Base-by-base conservation (phyloP, 2,329 filamentous ascomycete species). In the Claviceps fusiformis region DNA sequence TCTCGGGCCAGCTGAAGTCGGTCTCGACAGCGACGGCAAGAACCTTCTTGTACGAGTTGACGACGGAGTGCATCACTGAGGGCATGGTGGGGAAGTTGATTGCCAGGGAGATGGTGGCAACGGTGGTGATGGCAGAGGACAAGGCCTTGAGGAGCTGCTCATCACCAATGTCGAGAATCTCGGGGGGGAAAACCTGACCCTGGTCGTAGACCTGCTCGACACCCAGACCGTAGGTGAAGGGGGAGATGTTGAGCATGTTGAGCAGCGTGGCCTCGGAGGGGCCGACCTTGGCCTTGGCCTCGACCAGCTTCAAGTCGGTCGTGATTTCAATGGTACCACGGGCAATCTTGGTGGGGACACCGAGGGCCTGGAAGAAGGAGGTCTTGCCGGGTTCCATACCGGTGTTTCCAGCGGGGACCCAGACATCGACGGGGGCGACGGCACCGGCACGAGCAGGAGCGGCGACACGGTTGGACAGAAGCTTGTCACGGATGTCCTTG, bases 301-400 rank as follows among this genome's bases (percentile, higher is more conserved):
- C 90, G 70, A 97, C 87, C 75, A 98, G 88, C 88, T 96, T 97
- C 68, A 98, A 82, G 73, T 98, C 93, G 68, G 85, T 81, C 62
- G 91, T 96, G 73, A 98, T 98, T 89, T 98, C 93, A 79, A 98
- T 98, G 79, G 93, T 98, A 95, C 93, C 95, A 95, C 93, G 93
- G 73, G 93, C 93, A 79, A 98, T 98, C 90, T 98, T 98, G 84
- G 93, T 98, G 73, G 93, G 93, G 73, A 98, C 90, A 89, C 92
- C 92, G 77, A 98, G 93, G 70, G 93, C 93, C 86, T 98, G 93
- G 91, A 98, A 98, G 90, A 98, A 98, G 73, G 93, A 97, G 71
- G 93, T 98, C 88, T 98, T 98, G 77, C 95, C 95, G 73, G 93
- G 95, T 78, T 98, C 93, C 93, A 98, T 98, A 80, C 93, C 93